Evolutionary conservation across 1,284 basidiomycete genomes (phyloP), one percentile per base, ranked within the genome.

Genomic region (Microbotryum silenes-acaulis): DNA sequence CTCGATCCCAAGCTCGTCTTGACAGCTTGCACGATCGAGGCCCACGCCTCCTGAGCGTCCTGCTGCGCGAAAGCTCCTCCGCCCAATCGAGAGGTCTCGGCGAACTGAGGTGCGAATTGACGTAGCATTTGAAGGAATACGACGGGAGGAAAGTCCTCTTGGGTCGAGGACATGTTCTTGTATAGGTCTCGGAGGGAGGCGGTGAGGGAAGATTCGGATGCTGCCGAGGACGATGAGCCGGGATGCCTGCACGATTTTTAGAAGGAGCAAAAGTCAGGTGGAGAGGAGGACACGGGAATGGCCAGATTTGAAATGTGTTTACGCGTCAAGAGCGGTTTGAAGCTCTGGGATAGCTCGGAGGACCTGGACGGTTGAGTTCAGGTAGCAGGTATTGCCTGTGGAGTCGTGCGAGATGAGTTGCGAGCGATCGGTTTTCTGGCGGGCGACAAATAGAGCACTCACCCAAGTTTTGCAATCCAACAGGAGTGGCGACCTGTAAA

Each of bases 41-140:
- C 84, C 82, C 89, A 97, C 64, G 90, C 96, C 75, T 98, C 94
- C 73, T 97, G 94, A 16, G 94, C 94, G 74, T 98, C 94, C 60
- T 97, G 94, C 75, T 97, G 94, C 2, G 92, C 86, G 71, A 85
- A 94, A 23, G 69, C 65, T 42, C 66, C 64, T 7, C 81, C 81
- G 2, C 81, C 74, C 67, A 77, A 64, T 73, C 80, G 72, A 77
- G 81, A 74, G 78, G 81, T 75, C 74, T 98, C 92, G 6, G 86
- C 89, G 72, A 98, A 98, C 75, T 97, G 96, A 3, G 94, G 94
- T 21, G 90, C 86, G 2, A 86, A 83, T 59, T 83, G 81, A 23
- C 92, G 83, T 47, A 97, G 80, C 29, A 85, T 79, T 64, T 68
- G 64, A 56, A 96, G 76, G 73, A 97, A 90, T 0, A 77, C 63